Base-by-base conservation (phyloP, 139 green algal species). In the Medakamo hakoo region DNA sequence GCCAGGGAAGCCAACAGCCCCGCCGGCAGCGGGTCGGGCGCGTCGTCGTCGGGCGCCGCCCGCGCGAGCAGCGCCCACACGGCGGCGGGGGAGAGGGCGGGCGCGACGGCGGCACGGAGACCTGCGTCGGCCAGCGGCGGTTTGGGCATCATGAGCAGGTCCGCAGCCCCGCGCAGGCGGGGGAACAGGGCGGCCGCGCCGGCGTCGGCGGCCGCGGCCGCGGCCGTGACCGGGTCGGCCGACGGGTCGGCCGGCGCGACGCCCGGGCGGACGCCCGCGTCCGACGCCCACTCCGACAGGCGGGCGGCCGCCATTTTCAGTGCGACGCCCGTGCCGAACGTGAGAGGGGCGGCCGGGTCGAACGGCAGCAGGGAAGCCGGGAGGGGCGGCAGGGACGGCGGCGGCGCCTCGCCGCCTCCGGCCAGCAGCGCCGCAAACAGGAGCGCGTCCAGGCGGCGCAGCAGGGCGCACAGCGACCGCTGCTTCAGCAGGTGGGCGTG, bases 101-200 rank as follows among this genome's bases (percentile, higher is more conserved):
- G 66, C 48, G 79, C 68, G 55, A 82, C 69, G 4, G 76, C 74
- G 0, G 58, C 20, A 9, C 75, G 66, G 27, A 83, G 75, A 40
- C 63, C 49, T 23, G 40, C 31, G 64, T 81, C 78, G 24, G 80
- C 76, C 62, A 87, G 70, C 30, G 63, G 49, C 64, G 77, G 67
- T 74, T 92, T 94, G 58, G 84, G 86, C 79, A 91, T 86, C 81
- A 93, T 90, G 57, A 94, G 72, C 78, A 94, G 73, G 68, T 94
- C 82, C 2, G 81, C 82, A 0, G 80, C 78, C 23, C 73, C 76
- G 2, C 81, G 77, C 68, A 92, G 71, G 60, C 81, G 73, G 26
- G 83, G 82, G 75, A 91, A 91, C 55, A 87, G 69, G 27, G 23
- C 29, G 21, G 27, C 27, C 29, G 16, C 4, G 27, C 28, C 28